Percentiles rank a stretch among this genome's conserved stretches.
These are phyloP conservation scores for Hyphodiscus sp. DNA, from an alignment of 2,329 filamentous ascomycete genomes.

Conservation along the genomic window DNA sequence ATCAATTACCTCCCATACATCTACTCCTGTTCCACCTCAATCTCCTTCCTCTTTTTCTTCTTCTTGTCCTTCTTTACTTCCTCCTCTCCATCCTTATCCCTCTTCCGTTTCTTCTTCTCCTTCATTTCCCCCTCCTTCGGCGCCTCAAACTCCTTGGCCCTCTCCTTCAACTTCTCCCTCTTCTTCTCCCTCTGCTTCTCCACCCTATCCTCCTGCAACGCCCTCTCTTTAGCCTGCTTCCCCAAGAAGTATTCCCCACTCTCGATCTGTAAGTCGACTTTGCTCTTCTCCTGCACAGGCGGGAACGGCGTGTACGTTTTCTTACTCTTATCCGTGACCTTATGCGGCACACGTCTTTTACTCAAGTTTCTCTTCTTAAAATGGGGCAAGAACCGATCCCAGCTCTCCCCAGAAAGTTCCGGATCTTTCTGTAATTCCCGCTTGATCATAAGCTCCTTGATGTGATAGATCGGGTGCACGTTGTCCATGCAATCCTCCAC, in stretches of 20 bases:
- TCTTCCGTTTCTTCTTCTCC: constrained; percentile 46
- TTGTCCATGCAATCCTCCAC: constrained; percentile 97
- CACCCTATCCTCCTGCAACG: constrained; percentile 69
- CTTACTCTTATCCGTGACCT: constrained; percentile 87
- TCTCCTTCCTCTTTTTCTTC: constrained; percentile 20
- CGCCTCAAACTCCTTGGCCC: constrained; percentile 79
- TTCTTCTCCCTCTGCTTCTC: constrained; percentile 84
- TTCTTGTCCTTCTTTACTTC: constrained; percentile 19
- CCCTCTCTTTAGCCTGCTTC: constrained; percentile 86
- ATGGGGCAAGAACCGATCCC: constrained; percentile 93
- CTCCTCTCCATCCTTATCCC: constrained; percentile 17
- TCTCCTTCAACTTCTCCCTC: constrained; percentile 78
- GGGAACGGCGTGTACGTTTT: constrained; percentile 97
- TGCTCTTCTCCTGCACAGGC: constrained; percentile 95
- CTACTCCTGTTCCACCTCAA: constrained; percentile 9
- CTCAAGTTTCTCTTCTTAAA: constrained; percentile 92
- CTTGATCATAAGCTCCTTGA: constrained; percentile 95
- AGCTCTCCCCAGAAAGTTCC: constrained; percentile 78
- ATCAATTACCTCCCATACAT: constrained; percentile 7
- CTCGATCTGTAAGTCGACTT: constrained; percentile 96
- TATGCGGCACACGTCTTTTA: constrained; percentile 74
- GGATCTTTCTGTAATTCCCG: constrained; percentile 86
- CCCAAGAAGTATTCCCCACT: constrained; percentile 93
- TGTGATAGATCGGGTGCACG: constrained; percentile 82
- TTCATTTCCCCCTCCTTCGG: constrained; percentile 64